Evolutionary conservation across 306 rosid species (phyloP).

Genomic region (Senna siamea): DNA sequence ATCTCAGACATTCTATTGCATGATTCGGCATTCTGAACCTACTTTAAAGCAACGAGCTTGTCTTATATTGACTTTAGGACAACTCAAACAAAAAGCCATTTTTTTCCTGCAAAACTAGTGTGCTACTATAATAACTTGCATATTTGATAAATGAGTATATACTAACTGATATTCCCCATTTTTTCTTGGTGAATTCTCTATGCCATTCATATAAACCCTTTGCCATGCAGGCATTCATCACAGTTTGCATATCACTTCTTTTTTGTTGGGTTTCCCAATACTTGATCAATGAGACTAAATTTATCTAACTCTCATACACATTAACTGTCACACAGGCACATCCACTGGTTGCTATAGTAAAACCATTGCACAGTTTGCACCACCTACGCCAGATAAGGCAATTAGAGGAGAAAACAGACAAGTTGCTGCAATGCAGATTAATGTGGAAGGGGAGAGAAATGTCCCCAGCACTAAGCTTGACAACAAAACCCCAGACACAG

Average conservation of each 20-base stretch:
- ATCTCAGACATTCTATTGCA: conserved; percentile 11
- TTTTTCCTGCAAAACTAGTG: not conserved
- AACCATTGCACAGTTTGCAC: conserved; percentile 45
- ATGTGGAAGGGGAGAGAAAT: conserved; percentile 36
- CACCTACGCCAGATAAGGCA: conserved; percentile 54
- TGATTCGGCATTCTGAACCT: not conserved
- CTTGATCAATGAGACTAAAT: conserved; percentile 6
- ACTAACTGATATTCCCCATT: not conserved
- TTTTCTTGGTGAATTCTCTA: not conserved
- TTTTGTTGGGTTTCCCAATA: not conserved
- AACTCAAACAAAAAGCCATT: not conserved
- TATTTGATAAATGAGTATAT: conserved; percentile 12
- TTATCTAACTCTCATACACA: conserved; percentile 30
- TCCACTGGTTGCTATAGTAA: conserved; percentile 31
- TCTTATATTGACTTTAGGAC: not conserved
- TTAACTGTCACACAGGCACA: conserved; percentile 44
- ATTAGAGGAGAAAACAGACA: conserved; percentile 40
- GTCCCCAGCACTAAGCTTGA: conserved; percentile 29
- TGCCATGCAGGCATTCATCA: not conserved
- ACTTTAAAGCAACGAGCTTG: not conserved
- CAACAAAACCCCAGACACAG: conserved; percentile 33
- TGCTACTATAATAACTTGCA: conserved; percentile 17
- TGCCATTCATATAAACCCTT: not conserved
- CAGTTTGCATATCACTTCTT: not conserved
- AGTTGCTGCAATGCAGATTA: conserved; percentile 34